These are phyloP conservation scores for Ciborinia camelliae DNA, from an alignment of 2,329 filamentous ascomycete species.

Conservation along the genomic window DNA sequence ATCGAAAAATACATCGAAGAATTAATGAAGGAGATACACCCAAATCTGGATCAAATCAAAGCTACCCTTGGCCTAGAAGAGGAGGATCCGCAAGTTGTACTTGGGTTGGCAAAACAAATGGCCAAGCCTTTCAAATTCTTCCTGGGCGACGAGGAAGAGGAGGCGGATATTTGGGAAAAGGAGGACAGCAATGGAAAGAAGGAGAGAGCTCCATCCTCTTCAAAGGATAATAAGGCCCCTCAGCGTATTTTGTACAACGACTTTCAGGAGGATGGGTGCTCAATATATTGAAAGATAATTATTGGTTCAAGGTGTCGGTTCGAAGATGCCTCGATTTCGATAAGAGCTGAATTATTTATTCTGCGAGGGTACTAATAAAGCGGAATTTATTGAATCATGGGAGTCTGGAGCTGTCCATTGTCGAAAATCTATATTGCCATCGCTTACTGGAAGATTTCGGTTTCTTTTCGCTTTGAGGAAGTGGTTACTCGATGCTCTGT, in stretches of 20 bases:
- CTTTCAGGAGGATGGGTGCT: background rate
- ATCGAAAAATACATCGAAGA: background rate
- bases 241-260: background rate
- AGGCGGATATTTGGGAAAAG: background rate
- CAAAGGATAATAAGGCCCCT: background rate
- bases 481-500: background rate
- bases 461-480: background rate
- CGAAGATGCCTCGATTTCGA: background rate
- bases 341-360: background rate
- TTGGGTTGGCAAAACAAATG: background rate
- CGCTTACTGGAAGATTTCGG: background rate
- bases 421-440: background rate
- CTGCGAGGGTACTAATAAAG: background rate
- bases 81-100: background rate
- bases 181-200: background rate
- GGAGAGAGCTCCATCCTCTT: too few species aligned
- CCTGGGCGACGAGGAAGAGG: too few species aligned
- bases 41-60: background rate
- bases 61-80: background rate
- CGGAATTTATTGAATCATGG: background rate
- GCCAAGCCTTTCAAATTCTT: background rate
- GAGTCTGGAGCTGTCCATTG: background rate
- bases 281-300: background rate
- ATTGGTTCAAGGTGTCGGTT: background rate
- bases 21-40: conserved; percentile 3